Conservation (phyloP, 192 early-diverging fungal species). For the Phycomyces nitens region DNA sequence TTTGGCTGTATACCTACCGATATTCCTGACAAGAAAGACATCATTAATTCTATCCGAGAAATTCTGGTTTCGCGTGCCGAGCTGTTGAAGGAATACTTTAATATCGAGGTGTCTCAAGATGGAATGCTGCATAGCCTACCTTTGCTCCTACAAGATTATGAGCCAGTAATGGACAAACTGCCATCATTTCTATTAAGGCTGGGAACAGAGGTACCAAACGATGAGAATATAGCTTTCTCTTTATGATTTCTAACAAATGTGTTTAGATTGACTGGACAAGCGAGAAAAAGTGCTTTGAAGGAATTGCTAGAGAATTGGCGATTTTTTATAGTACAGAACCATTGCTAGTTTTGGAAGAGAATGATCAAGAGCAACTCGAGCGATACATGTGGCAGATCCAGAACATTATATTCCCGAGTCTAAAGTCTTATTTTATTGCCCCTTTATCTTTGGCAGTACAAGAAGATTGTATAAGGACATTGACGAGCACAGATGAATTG, state of each 20-base stretch:
- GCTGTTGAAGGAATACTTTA: slow-evolving; percentile 92
- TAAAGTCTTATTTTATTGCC: slow-evolving; percentile 73
- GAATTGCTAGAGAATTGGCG: slow-evolving; percentile 64
- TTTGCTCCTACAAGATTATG: slow-evolving; percentile 76
- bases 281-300: slow-evolving; percentile 84
- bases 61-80: slow-evolving; percentile 52
- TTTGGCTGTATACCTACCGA: slow-evolving; percentile 41
- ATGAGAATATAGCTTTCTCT: too few species aligned
- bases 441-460: slow-evolving; percentile 48
- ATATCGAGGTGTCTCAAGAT: slow-evolving; percentile 59
- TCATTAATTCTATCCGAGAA: slow-evolving; percentile 52
- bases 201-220: slow-evolving; percentile 66
- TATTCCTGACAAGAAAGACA: slow-evolving; percentile 52
- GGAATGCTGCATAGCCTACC: slow-evolving; percentile 72
- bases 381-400: slow-evolving; percentile 64
- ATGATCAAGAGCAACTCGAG: slow-evolving; percentile 24
- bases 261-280: slow-evolving; percentile 76
- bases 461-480: slow-evolving; percentile 59
- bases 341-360: slow-evolving; percentile 13
- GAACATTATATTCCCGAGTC: slow-evolving; percentile 78
- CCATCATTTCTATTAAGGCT: slow-evolving; percentile 80
- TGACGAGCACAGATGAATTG: slow-evolving; percentile 83
- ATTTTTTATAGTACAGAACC: slow-evolving; percentile 60
- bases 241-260: too few species aligned
- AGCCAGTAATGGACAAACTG: slow-evolving; percentile 80